Base-by-base conservation (phyloP, 306 rosid genomes). In the Pterocarpus santalinus region DNA sequence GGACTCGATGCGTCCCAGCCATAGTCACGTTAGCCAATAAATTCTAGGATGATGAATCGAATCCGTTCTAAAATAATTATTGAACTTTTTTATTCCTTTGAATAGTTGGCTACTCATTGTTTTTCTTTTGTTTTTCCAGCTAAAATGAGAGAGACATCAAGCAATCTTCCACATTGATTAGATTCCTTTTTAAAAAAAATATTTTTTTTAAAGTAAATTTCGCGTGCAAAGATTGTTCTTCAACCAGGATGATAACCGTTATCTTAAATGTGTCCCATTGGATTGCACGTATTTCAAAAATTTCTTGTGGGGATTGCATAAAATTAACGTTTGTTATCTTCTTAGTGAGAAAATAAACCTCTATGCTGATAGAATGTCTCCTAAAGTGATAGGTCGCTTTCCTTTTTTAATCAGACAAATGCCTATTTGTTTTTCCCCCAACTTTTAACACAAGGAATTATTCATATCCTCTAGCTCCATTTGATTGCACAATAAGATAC, bases 21-120 rank as follows among this genome's bases (percentile, higher is more conserved):
- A 3, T 56, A 38, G 30, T 33, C 69, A 69, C 82, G 58, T 55
- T 57, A 58, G 44, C 56, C 75, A 65, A 67, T 67, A 57, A 79
- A 33, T n/a, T 69, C 22, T 43, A 32, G 66, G 73, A 17, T 44
- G 52, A n/a, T 36, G 28, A 68, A 68, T 11, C 46, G 30, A 60
- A 69, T 44, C 62, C 41, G 14, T 69, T 46, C 9, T 12, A 34
- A 69, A 44, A 30, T 15, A 28, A 69, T 57, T 69, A 56, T 41
- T 11, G 28, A 39, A 8, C 4, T 1, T 32, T 56, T 12, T 9
- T 67, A 15, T 58, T 33, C 60, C 41, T 47, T 46, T 5, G 12
- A 79, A 61, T 60, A 35, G 77, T 35, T 79, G 80, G 16, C 68
- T 30, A 36, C 41, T 41, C 6, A 33, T 69, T 55, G 58, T 55